Percentiles rank a stretch among this genome's conserved stretches.
phyloP scores from a whole-genome alignment of 2,329 filamentous ascomycete species.

The Thelonectria olida region DNA sequence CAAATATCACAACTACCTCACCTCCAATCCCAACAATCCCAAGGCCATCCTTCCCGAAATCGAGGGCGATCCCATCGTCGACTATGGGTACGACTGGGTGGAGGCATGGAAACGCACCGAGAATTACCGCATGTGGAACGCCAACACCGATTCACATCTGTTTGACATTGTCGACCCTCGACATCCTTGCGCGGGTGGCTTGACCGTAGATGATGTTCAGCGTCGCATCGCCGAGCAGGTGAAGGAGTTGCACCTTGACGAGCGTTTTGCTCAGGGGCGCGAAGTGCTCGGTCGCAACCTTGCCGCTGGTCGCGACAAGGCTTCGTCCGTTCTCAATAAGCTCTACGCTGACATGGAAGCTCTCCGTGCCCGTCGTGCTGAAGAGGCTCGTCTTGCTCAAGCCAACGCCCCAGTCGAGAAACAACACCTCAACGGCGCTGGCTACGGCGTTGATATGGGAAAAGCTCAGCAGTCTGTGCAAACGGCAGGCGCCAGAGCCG shows the following conservation, averaged over 20 bases:
- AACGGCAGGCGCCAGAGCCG: constrained; percentile 64
- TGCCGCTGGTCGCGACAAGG: constrained; percentile 88
- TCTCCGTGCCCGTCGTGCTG: constrained; percentile 53
- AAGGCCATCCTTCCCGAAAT: constrained; percentile 72
- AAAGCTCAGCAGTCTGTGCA: constrained; percentile 58
- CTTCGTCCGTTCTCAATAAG: constrained; percentile 85
- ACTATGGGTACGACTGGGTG: constrained; percentile 87
- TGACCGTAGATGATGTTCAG: constrained; percentile 95
- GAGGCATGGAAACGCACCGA: constrained; percentile 88
- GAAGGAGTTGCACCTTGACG: constrained; percentile 91
- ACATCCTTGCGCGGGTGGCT: constrained; percentile 90
- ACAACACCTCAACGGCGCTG: constrained; percentile 24
- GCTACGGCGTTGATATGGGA: constrained; percentile 40
- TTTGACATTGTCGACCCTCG: constrained; percentile 95
- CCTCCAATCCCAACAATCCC: constrained; percentile 73
- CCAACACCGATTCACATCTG: constrained; percentile 82
- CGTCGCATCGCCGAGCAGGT: constrained; percentile 90
- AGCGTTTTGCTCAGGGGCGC: constrained; percentile 82
- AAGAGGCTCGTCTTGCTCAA: constrained; percentile 48
- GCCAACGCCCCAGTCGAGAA: constrained; percentile 18
- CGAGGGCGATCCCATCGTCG: constrained; percentile 84
- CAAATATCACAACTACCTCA: constrained; percentile 84
- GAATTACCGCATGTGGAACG: constrained; percentile 90
- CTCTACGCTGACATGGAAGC: constrained; percentile 90
- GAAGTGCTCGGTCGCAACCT: constrained; percentile 90